phyloP scores from a whole-genome alignment of 2,329 filamentous ascomycete species.

The Talaromyces funiculosus region DNA sequence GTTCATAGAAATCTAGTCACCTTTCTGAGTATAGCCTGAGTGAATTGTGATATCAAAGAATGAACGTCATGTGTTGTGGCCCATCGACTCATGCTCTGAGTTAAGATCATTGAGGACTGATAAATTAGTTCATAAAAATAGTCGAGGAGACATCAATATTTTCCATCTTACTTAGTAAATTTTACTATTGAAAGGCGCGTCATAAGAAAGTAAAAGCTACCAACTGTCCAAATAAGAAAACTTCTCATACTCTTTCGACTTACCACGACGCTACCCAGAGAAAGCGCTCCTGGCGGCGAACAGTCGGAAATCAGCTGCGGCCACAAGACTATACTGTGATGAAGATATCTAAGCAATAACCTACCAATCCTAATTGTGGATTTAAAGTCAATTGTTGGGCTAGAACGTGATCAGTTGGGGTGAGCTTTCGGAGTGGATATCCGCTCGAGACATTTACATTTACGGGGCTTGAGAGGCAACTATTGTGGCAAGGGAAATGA shows the following conservation, averaged over 20 bases:
- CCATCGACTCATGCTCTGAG: background rate
- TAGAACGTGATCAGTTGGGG: constrained; percentile 6
- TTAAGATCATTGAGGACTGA: background rate
- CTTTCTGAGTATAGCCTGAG: background rate
- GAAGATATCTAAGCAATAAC: background rate
- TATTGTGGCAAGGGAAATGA: background rate
- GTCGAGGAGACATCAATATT: background rate
- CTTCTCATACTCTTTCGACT: constrained; percentile 6
- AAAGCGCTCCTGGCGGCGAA: constrained; percentile 8
- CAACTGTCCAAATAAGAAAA: background rate
- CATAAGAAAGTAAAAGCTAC: constrained; percentile 6
- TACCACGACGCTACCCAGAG: constrained; percentile 2
- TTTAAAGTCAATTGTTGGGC: constrained; percentile 12
- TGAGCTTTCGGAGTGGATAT: constrained; percentile 9
- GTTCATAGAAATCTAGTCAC: background rate
- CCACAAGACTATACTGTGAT: constrained; percentile 9
- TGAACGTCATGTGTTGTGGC: background rate
- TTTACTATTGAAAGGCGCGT: constrained; percentile 3
- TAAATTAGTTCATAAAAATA: background rate
- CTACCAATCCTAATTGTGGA: constrained; percentile 4
- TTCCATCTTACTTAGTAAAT: background rate
- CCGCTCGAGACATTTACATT: background rate
- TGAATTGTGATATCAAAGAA: background rate
- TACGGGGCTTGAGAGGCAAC: constrained; percentile 3
- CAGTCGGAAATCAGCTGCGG: constrained; percentile 15